phyloP scores from a whole-genome alignment of 139 green algal genomes.

The Gonium pectorale region DNA sequence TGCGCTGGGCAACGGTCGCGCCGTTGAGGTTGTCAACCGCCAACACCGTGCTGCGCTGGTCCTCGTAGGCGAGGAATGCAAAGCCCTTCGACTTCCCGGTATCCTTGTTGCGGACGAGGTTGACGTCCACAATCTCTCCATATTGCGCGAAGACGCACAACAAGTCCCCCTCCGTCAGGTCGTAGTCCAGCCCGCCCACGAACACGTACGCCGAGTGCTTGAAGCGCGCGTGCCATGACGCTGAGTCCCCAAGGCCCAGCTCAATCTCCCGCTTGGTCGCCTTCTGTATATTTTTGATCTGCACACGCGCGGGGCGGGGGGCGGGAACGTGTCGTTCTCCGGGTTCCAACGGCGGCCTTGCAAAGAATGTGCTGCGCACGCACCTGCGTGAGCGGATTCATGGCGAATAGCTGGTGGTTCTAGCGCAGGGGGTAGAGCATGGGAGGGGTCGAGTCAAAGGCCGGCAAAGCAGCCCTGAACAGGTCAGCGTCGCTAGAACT shows the following conservation, averaged over 20 bases:
- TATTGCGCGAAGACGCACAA: conserved; percentile 97
- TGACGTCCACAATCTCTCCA: conserved; percentile 96
- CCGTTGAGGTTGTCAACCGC: conserved; percentile 98
- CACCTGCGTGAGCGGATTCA: conserved; percentile 39
- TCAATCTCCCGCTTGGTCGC: conserved; percentile 80
- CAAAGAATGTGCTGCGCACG: not conserved
- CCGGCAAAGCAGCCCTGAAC: too few relatives aligned
- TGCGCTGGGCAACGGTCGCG: conserved; percentile 83
- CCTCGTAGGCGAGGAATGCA: conserved; percentile 97
- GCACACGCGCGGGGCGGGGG: too few relatives aligned
- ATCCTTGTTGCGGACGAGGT: conserved; percentile 82
- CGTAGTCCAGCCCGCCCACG: conserved; percentile 86
- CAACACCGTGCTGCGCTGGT: conserved; percentile 97
- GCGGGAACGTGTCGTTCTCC: too few relatives aligned
- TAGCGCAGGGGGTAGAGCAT: too few relatives aligned
- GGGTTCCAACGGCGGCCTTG: too few relatives aligned
- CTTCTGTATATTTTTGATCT: conserved; percentile 97
- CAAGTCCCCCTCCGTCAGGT: conserved; percentile 97
- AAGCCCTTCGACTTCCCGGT: conserved; percentile 91
- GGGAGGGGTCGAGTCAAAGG: too few relatives aligned
- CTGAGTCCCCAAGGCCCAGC: conserved; percentile 79
- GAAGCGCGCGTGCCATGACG: conserved; percentile 95
- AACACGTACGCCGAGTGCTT: conserved; percentile 96
- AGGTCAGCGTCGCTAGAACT: too few relatives aligned
- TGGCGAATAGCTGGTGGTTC: too few relatives aligned